Conservation (phyloP, 2,329 filamentous ascomycete genomes). For the Colletotrichum camelliae region DNA sequence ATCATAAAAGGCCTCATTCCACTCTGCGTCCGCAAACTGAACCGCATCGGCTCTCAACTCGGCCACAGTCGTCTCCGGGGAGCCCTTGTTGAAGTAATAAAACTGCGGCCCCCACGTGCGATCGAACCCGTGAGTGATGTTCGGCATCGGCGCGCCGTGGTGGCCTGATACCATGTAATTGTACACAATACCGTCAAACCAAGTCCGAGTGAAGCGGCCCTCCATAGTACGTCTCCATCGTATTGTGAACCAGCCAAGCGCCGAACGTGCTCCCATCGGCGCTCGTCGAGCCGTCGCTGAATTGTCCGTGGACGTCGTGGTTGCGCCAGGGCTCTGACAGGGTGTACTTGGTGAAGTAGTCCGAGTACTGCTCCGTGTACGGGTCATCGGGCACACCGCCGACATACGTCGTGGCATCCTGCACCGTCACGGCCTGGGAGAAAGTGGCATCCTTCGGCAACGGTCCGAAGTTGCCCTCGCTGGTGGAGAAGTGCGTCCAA, state of each 20-base stretch:
- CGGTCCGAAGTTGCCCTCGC: conserved; percentile 59
- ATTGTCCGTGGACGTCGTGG: conserved; percentile 61
- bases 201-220: conserved; percentile 68
- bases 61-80: neutral
- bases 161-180: conserved; percentile 69
- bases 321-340: conserved; percentile 64
- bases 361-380: conserved; percentile 59
- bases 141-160: conserved; percentile 66
- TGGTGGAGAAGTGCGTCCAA: conserved; percentile 68
- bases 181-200: conserved; percentile 69
- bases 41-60: conserved; percentile 49
- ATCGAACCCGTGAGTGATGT: conserved; percentile 69
- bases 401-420: conserved; percentile 69
- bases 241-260: conserved; percentile 70
- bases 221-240: conserved; percentile 66
- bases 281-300: conserved; percentile 43
- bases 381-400: conserved; percentile 58
- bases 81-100: conserved; percentile 62
- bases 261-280: conserved; percentile 59
- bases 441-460: conserved; percentile 41
- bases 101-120: conserved; percentile 69
- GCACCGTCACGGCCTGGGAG: conserved; percentile 53
- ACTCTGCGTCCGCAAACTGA: conserved; percentile 52
- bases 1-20: conserved; percentile 67
- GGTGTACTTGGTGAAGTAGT: conserved; percentile 72